Evolutionary conservation across 768 basidiomycete genomes (phyloP), one percentile per base, ranked within the genome.

Genomic region (Arthromyces matolae): DNA sequence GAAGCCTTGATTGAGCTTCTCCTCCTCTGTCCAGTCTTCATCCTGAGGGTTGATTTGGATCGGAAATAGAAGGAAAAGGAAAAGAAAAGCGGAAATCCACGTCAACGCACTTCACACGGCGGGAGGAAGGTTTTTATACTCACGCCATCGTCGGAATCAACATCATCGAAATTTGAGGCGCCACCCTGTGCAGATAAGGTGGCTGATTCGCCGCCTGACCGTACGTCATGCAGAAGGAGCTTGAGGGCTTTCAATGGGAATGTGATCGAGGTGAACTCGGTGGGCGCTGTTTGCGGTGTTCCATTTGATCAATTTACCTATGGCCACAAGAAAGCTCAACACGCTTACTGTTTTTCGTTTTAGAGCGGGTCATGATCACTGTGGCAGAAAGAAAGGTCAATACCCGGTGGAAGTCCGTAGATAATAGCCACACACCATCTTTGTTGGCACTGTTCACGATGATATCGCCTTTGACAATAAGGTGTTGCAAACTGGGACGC

Each of bases 321-420:
- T 50, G 43, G 64, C 37, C 12, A 41, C 42, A 50, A 44, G 27
- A 25, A 39, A 47, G 24, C 42, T 24, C 49, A 43, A 25, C 35
- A 34, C 19, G 67, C 86, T 65, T 68, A 96, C 94, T 86, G 55
- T 74, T 77, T 71, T 83, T 89, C 42, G 96, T 90, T 59, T 82
- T 78, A 25, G 95, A 95, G 52, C 96, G 82, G 39, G 96, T 98
- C 89, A 97, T 92, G 66, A 98, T 97, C 59, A 92, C 93, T 95
- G 22, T 22, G 62, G 48, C 57, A 49, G 41, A 14, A 36, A 32
- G 57, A 60, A 52, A 55, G 54, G 61, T 62, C 51, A 65, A 58
- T 27, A 51, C 45, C 38, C 42, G 43, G 45, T 38, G 35, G 28
- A 24, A 19, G 33, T 14, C 16, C 13, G 16, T n/a, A 33, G 33